Evolutionary conservation across 805 yeast species (phyloP).

Genomic region (Hyphopichia homilentoma): DNA sequence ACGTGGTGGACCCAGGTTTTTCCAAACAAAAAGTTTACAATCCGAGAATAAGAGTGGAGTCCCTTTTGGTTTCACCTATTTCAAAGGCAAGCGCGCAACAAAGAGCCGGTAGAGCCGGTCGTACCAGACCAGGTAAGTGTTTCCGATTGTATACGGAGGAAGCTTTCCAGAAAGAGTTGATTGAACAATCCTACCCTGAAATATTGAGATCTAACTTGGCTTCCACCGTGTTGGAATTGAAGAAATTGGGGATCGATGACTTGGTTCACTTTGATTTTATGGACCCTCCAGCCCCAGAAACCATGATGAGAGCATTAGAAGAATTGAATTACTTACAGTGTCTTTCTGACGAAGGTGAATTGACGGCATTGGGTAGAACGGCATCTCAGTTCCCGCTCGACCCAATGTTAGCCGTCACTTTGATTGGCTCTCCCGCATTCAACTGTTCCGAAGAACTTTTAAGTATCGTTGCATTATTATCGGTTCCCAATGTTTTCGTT

Average conservation of each 20-base stretch:
- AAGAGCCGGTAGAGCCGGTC: constrained; percentile 99
- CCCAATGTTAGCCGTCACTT: constrained; percentile 91
- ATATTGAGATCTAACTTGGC: constrained; percentile 87
- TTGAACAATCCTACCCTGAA: constrained; percentile 95
- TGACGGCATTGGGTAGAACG: constrained; percentile 83
- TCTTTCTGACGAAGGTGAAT: constrained; percentile 85
- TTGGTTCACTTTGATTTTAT: constrained; percentile 96
- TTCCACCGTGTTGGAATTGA: constrained; percentile 86
- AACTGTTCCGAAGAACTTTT: constrained; percentile 86
- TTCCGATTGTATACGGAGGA: constrained; percentile 95
- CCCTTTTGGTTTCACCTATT: constrained; percentile 89
- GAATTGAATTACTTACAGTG: constrained; percentile 89
- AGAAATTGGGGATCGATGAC: constrained; percentile 92
- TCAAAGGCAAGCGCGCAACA: constrained; percentile 98
- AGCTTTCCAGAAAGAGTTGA: constrained; percentile 88
- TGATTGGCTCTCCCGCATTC: constrained; percentile 83
- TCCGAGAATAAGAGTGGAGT: constrained; percentile 93
- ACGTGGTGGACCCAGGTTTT: constrained; percentile 96
- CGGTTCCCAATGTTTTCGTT: constrained; percentile 92
- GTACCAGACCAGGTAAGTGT: constrained; percentile 98
- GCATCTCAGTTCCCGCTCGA: constrained; percentile 94
- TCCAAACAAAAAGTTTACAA: constrained; percentile 95
- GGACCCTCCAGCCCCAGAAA: constrained; percentile 99
- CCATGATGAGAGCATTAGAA: constrained; percentile 98
- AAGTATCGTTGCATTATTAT: constrained; percentile 82